A percentile compares a stretch with the other conserved stretches of the same genome.
Conservation (phyloP, 2,329 filamentous ascomycete species). For the Paradendryphiella salina region DNA sequence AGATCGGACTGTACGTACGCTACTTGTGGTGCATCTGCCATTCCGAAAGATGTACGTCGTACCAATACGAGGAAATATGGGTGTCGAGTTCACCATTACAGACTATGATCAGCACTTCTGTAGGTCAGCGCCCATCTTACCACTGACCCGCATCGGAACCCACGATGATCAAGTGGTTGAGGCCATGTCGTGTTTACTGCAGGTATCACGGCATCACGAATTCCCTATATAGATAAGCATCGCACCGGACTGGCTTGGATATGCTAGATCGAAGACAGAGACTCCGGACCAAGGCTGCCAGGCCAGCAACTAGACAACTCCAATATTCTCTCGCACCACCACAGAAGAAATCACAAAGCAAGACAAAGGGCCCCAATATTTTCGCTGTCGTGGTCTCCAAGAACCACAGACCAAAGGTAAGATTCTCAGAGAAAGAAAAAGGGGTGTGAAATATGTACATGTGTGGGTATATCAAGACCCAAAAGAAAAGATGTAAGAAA, state of each 20-base stretch:
- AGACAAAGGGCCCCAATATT: too few species aligned
- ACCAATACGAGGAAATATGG: background rate
- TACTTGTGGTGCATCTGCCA: background rate
- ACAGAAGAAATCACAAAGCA: too few species aligned
- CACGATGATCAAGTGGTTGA: background rate
- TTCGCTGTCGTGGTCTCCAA: too few species aligned
- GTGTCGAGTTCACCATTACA: background rate
- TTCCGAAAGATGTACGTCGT: background rate
- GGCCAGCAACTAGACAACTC: too few species aligned
- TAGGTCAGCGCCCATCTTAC: background rate
- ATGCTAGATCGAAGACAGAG: too few species aligned
- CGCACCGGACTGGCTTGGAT: too few species aligned
- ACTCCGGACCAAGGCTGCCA: too few species aligned
- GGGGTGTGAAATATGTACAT: constrained; percentile 9
- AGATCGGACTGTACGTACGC: background rate
- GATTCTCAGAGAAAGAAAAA: background rate
- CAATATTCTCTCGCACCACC: too few species aligned
- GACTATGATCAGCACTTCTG: background rate
- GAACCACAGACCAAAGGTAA: background rate
- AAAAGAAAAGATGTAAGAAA: background rate
- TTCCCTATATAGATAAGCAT: background rate
- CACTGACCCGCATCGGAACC: background rate
- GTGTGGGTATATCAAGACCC: background rate
- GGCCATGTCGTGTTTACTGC: background rate
- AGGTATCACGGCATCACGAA: background rate